Base-by-base conservation (phyloP, 2,329 filamentous ascomycete genomes). In the Alternaria tenuissima region DNA sequence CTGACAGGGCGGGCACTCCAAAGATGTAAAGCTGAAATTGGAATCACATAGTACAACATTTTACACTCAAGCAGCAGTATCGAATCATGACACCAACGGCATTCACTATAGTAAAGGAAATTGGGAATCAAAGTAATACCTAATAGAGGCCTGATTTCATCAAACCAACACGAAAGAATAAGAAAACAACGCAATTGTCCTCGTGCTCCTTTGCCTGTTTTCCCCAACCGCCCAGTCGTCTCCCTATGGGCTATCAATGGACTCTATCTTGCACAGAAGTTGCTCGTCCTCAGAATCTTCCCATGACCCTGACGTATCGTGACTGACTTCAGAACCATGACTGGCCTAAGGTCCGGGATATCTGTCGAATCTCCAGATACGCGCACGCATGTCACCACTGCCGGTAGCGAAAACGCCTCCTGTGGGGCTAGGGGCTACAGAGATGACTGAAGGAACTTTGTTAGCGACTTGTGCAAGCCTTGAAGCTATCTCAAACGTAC, bases 351-450 rank as follows among this genome's bases (percentile, higher is more conserved):
- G 73, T 20, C 75, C 74, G 30, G 67, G 66, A 57, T 77, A 77
- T 58, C 74, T 70, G 52, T 77, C 75, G 55, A 75, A 77, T 72
- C 91, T 93, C 95, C 95, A 99, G 81, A 99, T 98, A 74, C 95
- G 90, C 55, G 95, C 95, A 77, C 94, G 91, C 92, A 96, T 96
- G 78, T 99, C 95, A 72, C 95, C 95, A 69, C 94, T 97, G 63
- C 95, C 95, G 5, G 95, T 99, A 41, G 95, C 95, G 77, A 99
- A 99, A 76, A 93, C 90, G 65, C 89, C 88, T 59, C 93, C 94
- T 38, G 87, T 89, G 16, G 95, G 95, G 79, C 93, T 96, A 22
- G 95, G 95, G 1, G 95, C 94, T 53, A 99, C 95, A 3, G 94
- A 97, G 73, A 98, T 98, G 71, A 99, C 95, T 88, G 68, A 55